A percentile compares a stretch with the other conserved stretches of the same genome.
phyloP scores from a whole-genome alignment of 768 basidiomycete species.

The Phylloporus sp. region DNA sequence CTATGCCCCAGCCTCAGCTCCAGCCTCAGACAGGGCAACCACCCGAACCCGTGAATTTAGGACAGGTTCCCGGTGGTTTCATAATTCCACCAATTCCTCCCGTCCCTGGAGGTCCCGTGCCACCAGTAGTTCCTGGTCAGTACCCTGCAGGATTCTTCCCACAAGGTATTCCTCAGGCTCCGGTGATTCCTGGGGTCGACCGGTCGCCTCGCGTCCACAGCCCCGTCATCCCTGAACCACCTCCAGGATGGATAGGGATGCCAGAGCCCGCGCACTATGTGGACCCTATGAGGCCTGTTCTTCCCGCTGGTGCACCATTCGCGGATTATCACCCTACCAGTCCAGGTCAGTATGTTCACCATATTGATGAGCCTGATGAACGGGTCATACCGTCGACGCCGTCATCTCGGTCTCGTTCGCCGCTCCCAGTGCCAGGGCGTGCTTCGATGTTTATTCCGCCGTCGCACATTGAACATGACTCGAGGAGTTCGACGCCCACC shows the following conservation, averaged over 20 bases:
- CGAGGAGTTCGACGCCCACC: constrained; percentile 23
- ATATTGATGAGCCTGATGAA: constrained; percentile 13
- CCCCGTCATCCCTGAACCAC: constrained; percentile 27
- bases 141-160: constrained; percentile 25
- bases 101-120: constrained; percentile 7
- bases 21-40: constrained; percentile 11
- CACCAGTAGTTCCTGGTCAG: constrained; percentile 15
- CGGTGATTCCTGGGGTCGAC: constrained; percentile 20
- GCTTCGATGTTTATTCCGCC: constrained; percentile 13
- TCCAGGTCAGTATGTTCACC: constrained; percentile 8
- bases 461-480: constrained; percentile 8
- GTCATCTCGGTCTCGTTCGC: constrained; percentile 9
- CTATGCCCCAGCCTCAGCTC: constrained; percentile 24
- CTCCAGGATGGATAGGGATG: constrained; percentile 15
- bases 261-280: constrained; percentile 19
- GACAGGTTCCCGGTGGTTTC: constrained; percentile 13
- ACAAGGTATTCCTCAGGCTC: constrained; percentile 8
- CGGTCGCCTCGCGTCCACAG: constrained; percentile 2
- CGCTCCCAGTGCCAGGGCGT: constrained; percentile 19
- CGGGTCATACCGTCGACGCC: constrained; percentile 22
- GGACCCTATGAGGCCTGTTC: constrained; percentile 27
- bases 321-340: constrained; percentile 1
- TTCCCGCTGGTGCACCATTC: constrained; percentile 32
- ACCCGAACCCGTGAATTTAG: background rate
- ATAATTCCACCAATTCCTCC: constrained; percentile 24